phyloP scores from a whole-genome alignment of 139 green algal genomes.

The Micromonas commoda region DNA sequence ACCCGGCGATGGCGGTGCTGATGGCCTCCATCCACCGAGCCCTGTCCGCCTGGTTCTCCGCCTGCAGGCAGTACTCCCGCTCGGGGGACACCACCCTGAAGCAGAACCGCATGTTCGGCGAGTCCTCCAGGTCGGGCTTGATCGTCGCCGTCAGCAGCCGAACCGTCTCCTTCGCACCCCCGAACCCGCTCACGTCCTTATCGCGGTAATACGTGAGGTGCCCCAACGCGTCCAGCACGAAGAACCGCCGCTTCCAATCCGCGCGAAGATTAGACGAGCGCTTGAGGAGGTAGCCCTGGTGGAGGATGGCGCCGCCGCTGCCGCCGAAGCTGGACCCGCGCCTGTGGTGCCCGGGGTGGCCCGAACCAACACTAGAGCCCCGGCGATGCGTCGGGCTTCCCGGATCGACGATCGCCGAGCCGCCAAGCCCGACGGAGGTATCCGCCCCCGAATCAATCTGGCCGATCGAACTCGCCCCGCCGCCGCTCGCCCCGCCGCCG shows the following conservation, averaged over 20 bases:
- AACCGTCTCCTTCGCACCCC: conserved; percentile 58
- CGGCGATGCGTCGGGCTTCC: too few species aligned
- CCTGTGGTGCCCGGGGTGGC: too few species aligned
- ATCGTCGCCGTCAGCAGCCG: conserved; percentile 77
- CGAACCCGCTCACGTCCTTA: background rate
- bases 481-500: background rate
- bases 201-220: conserved; percentile 37
- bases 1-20: conserved; percentile 35
- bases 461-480: too few species aligned
- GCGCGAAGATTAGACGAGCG: conserved; percentile 45
- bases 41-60: conserved; percentile 66
- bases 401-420: too few species aligned
- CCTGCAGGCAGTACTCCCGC: conserved; percentile 70
- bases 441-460: too few species aligned
- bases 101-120: conserved; percentile 48
- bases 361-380: too few species aligned
- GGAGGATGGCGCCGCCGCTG: conserved; percentile 27
- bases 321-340: background rate
- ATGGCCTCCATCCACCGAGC: conserved; percentile 72
- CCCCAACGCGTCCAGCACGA: conserved; percentile 68
- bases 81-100: conserved; percentile 75
- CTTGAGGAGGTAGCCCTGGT: conserved; percentile 80
- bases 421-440: too few species aligned
- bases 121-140: conserved; percentile 72
- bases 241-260: conserved; percentile 81